Conservation (phyloP, 2,329 filamentous ascomycete species). For the Trichoderma koningiopsis region DNA sequence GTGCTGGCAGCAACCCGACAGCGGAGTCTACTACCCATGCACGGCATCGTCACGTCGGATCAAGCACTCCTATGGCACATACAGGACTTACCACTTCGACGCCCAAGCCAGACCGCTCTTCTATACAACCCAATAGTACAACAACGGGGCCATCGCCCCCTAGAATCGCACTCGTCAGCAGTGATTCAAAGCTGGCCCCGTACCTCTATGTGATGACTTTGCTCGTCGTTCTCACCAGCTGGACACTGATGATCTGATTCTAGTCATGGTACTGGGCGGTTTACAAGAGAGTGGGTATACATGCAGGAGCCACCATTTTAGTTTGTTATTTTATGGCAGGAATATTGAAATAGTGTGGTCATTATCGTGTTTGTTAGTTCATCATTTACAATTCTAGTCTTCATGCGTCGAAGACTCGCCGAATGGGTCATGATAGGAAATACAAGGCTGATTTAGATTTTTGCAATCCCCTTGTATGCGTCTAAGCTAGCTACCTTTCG, state of each 20-base stretch:
- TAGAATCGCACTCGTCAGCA: not conserved
- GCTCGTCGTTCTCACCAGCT: not conserved
- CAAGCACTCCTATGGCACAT: not conserved
- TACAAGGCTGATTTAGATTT: conserved; percentile 4
- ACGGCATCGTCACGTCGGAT: not conserved
- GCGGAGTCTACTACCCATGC: not conserved
- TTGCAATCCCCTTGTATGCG: not conserved
- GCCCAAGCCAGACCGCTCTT: not conserved
- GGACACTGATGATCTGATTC: not conserved
- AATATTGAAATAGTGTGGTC: conserved; percentile 27
- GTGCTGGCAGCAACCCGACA: not conserved
- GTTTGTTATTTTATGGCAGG: conserved; percentile 27
- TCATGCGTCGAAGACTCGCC: conserved; percentile 18
- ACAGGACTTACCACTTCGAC: not conserved
- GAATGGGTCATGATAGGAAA: conserved; percentile 19
- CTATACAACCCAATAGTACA: not conserved
- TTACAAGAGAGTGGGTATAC: not conserved
- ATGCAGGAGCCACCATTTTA: conserved; percentile 24
- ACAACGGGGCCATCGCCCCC: not conserved
- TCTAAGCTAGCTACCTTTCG: not conserved
- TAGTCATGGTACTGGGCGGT: not conserved
- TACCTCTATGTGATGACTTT: not conserved
- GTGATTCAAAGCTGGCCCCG: not conserved
- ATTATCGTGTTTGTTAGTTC: conserved; percentile 29
- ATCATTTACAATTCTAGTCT: conserved; percentile 27